Percentiles rank a stretch among this genome's conserved stretches.
These are phyloP conservation scores for Telopea speciosissima DNA, from an alignment of 177 flowering plant species.

Conservation along the genomic window DNA sequence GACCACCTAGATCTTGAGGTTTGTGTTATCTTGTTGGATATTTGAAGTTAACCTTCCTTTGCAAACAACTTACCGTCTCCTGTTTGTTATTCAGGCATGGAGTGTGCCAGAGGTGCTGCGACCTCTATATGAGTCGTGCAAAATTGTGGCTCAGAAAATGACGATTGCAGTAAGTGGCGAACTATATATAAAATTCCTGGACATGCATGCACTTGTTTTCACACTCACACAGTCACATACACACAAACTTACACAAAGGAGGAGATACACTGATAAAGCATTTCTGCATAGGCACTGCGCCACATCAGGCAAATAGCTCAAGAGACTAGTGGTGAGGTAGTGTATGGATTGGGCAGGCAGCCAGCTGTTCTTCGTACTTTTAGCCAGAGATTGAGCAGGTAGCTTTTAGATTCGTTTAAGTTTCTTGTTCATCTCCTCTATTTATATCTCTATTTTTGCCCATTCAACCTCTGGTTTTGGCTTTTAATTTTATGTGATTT, in stretches of 20 bases:
- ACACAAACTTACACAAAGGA: neutral
- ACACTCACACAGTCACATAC: neutral
- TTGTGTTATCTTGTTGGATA: neutral
- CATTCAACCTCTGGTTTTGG: neutral
- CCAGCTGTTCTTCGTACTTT: slow-evolving; percentile 75
- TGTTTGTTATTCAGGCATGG: slow-evolving; percentile 42
- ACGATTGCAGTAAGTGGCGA: slow-evolving; percentile 67
- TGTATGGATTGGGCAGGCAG: slow-evolving; percentile 65
- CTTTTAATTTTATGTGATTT: neutral
- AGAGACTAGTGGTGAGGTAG: slow-evolving; percentile 69
- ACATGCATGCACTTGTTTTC: neutral
- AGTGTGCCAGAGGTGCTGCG: slow-evolving; percentile 83
- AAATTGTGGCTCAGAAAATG: slow-evolving; percentile 78
- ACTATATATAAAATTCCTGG: slow-evolving; percentile 15
- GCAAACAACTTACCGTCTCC: neutral
- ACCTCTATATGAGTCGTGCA: slow-evolving; percentile 84
- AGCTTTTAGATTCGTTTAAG: neutral
- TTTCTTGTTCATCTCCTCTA: neutral
- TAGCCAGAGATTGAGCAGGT: slow-evolving; percentile 76
- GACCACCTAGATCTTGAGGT: slow-evolving; percentile 72
- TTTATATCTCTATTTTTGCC: neutral
- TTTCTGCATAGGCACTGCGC: slow-evolving; percentile 47
- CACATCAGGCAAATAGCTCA: slow-evolving; percentile 68
- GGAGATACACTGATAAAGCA: neutral
- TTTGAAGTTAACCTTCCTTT: neutral